Evolutionary conservation across 345 rosid genomes (phyloP), one percentile per base, ranked within the genome.

Genomic region (Populus ilicifolia): DNA sequence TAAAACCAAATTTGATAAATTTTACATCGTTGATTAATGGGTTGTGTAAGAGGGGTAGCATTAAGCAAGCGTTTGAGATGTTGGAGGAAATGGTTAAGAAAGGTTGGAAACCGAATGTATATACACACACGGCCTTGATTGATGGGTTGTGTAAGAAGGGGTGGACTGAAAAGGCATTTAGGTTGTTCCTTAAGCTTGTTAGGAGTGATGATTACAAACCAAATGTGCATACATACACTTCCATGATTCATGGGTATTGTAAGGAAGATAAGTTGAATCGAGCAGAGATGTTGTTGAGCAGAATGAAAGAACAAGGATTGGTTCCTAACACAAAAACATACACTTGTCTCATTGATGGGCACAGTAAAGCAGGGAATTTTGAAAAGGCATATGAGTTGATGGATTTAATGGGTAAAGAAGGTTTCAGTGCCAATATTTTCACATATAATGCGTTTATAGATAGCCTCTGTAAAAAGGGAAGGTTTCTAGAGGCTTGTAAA

Each of bases 101-200:
- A 74, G 96, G 94, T 61, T 92, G 88, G 92, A 93, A 90, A 77
- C 98, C 94, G 3, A 92, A 89, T 85, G 97, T 90, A 56, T 93
- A 93, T 73, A 92, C 97, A 17, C 99, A 93, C 74, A 91, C 94
- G 0, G 86, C 81, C 50, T 82, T 95, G 75, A 91, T 93, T 73
- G 93, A 95, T 67, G 98, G 97, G 66, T 79, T 95, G 61, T 93
- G 99, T 82, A 93, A 87, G 89, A 93, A 91, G 78, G 91, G 97
- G 12, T 93, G 97, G 99, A 95, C 92, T 8, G 99, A 94, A 71
- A 94, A 90, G 85, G 98, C 94, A 48, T 95, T 93, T 75, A 90
- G 98, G 77, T 75, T 93, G 80, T 95, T 95, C 50, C 81, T 95
- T 80, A 93, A 93, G 89, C 94, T 91, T 20, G 92, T 91, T 73